Evolutionary conservation across 306 rosid genomes (phyloP).

Genomic region (Luffa acutangula): DNA sequence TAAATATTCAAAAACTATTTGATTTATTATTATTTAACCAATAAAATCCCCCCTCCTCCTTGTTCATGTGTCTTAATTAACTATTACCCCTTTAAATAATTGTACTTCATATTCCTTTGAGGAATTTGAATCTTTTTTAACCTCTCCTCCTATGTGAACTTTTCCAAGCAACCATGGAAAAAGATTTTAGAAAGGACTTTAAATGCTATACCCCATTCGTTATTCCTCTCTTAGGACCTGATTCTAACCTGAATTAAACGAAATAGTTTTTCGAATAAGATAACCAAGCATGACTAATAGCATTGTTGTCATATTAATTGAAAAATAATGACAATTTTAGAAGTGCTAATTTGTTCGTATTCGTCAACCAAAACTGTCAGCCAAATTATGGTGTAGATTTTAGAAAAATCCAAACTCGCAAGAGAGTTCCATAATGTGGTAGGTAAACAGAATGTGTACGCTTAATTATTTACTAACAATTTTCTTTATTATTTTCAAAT

Average conservation of each 20-base stretch:
- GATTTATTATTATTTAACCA: not conserved
- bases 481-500: no score
- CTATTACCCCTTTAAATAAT: not conserved
- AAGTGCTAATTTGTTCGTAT: no score
- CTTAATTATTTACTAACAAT: no score
- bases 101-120: not conserved
- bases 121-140: not conserved
- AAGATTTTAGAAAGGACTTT: not conserved
- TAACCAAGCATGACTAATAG: not conserved
- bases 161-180: not conserved
- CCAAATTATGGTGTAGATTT: no score
- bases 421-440: no score
- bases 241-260: not conserved
- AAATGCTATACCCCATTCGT: not conserved
- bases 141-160: not conserved
- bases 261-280: not conserved
- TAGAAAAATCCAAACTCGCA: no score
- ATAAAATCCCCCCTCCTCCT: not conserved
- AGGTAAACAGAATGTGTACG: no score
- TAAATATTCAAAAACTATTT: conserved; percentile 1
- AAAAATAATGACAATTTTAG: no score
- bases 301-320: no score
- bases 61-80: conserved; percentile 1
- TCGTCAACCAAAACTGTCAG: no score
- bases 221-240: not conserved